These are phyloP conservation scores for Annulohypoxylon nitens DNA, from an alignment of 495 filamentous ascomycete genomes.

Conservation along the genomic window DNA sequence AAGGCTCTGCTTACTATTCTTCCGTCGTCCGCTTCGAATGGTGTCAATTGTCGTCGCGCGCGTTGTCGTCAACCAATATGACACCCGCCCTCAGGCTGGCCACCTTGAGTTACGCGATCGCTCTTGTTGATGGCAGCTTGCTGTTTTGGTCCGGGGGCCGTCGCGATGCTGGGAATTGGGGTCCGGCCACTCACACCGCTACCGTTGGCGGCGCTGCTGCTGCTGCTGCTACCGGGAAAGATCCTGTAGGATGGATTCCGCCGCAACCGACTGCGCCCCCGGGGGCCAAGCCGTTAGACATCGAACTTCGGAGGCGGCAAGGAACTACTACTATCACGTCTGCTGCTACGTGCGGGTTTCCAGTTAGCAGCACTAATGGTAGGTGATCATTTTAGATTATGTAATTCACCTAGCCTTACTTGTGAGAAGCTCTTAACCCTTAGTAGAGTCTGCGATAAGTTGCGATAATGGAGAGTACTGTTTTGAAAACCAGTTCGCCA, in stretches of 20 bases:
- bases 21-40: constrained; percentile 38
- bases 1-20: background rate
- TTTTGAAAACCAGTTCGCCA: constrained; percentile 9
- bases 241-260: constrained; percentile 46
- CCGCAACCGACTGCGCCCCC: constrained; percentile 53
- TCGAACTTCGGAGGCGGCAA: constrained; percentile 48
- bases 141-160: constrained; percentile 24
- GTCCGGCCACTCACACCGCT: constrained; percentile 43
- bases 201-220: constrained; percentile 14
- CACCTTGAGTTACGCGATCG: constrained; percentile 49
- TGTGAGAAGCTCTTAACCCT: constrained; percentile 33
- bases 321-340: constrained; percentile 11
- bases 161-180: constrained; percentile 46
- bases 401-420: background rate
- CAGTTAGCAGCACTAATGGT: constrained; percentile 37
- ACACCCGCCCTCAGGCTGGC: constrained; percentile 51
- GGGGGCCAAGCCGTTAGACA: constrained; percentile 35
- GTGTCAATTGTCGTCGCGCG: constrained; percentile 24
- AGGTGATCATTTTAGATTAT: constrained; percentile 34
- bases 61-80: constrained; percentile 44
- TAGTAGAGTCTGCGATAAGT: constrained; percentile 45
- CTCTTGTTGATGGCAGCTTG: constrained; percentile 44
- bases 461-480: constrained; percentile 45
- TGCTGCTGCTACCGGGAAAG: constrained; percentile 28
- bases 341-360: constrained; percentile 46